A percentile compares a stretch with the other conserved stretches of the same genome.
phyloP scores from a whole-genome alignment of 2,329 filamentous ascomycete genomes.

The Fusarium nisikadoi region DNA sequence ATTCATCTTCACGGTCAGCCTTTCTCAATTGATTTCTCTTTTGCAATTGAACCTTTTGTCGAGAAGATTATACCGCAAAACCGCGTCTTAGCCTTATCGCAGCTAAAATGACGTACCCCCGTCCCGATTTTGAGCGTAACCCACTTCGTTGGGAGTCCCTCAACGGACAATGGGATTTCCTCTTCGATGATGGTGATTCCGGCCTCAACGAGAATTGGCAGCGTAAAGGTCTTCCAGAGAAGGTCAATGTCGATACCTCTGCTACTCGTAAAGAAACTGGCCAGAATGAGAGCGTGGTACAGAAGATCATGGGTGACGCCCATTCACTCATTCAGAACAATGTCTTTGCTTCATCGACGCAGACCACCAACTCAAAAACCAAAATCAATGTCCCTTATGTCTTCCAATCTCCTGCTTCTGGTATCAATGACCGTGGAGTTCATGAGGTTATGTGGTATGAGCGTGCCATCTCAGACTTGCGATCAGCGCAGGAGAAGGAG shows the following conservation, averaged over 20 bases:
- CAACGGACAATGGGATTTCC: slow-evolving; percentile 71
- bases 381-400: slow-evolving; percentile 72
- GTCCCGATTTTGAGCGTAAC: slow-evolving; percentile 71
- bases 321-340: slow-evolving; percentile 60
- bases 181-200: slow-evolving; percentile 72
- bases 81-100: neutral
- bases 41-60: slow-evolving; percentile 1
- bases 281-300: slow-evolving; percentile 48
- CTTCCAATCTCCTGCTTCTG: slow-evolving; percentile 72
- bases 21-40: neutral
- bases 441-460: slow-evolving; percentile 78
- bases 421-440: slow-evolving; percentile 68
- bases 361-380: slow-evolving; percentile 55
- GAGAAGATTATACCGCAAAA: neutral
- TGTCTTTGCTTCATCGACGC: slow-evolving; percentile 46
- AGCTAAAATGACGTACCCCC: slow-evolving; percentile 61
- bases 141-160: slow-evolving; percentile 68
- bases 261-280: slow-evolving; percentile 47
- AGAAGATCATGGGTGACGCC: slow-evolving; percentile 61
- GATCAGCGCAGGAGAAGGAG: slow-evolving; percentile 54
- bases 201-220: slow-evolving; percentile 67
- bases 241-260: slow-evolving; percentile 47
- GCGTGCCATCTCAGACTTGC: slow-evolving; percentile 61
- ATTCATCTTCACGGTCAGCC: neutral
- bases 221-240: slow-evolving; percentile 58